phyloP scores from a whole-genome alignment of 371 early-diverging fungal genomes.

The Saksenaea vasiformis region DNA sequence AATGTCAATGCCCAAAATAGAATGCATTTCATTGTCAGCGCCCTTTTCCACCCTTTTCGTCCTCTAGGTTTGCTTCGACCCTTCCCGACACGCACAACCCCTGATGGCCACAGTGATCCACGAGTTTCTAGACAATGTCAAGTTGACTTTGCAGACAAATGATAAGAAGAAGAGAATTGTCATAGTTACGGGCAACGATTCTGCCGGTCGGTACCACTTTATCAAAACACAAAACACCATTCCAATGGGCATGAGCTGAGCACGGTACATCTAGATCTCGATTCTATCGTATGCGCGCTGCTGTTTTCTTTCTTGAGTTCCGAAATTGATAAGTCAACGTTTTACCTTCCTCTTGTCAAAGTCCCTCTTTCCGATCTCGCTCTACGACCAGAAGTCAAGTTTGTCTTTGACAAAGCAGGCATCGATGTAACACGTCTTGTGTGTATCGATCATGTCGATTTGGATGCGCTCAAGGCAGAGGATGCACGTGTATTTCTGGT shows the following conservation, averaged over 20 bases:
- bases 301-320: slow-evolving; percentile 53
- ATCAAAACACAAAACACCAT: background rate
- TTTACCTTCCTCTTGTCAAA: slow-evolving; percentile 59
- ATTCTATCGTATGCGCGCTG: slow-evolving; percentile 66
- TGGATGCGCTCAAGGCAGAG: slow-evolving; percentile 15
- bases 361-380: slow-evolving; percentile 62
- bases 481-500: slow-evolving; percentile 45
- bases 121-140: slow-evolving; percentile 8
- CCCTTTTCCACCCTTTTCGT: no score
- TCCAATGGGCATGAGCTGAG: background rate
- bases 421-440: slow-evolving; percentile 25
- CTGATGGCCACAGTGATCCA: slow-evolving; percentile 3
- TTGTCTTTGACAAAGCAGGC: slow-evolving; percentile 38
- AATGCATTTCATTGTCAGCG: no score
- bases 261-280: slow-evolving; percentile 53
- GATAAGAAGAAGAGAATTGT: background rate
- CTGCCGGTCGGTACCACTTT: slow-evolving; percentile 52
- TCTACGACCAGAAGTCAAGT: slow-evolving; percentile 67
- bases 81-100: background rate
- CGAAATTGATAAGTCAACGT: slow-evolving; percentile 8
- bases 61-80: background rate
- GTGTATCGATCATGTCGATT: slow-evolving; percentile 29
- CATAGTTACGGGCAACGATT: slow-evolving; percentile 73
- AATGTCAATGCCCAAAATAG: no score
- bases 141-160: background rate